Percentiles rank a stretch among this genome's conserved stretches.
These are phyloP conservation scores for Pestalotiopsis sp. DNA, from an alignment of 2,329 filamentous ascomycete species.

Conservation along the genomic window DNA sequence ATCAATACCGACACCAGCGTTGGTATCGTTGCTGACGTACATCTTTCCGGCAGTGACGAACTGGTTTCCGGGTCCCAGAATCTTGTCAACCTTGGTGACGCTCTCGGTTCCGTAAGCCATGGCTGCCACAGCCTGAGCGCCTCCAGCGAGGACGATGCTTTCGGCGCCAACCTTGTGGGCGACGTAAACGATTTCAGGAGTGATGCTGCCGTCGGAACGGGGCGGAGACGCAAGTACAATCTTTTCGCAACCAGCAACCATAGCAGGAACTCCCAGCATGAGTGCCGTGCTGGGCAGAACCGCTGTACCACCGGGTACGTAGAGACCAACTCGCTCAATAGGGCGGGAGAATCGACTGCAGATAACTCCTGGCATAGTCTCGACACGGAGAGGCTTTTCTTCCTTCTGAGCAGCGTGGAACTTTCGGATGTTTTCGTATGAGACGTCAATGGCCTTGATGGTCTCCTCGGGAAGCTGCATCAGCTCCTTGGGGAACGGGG, in stretches of 20 bases:
- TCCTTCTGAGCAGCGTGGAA: conserved; percentile 94
- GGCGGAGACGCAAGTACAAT: conserved; percentile 94
- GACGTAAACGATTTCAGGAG: conserved; percentile 95
- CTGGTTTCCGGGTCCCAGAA: conserved; percentile 95
- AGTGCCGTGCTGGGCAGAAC: conserved; percentile 96
- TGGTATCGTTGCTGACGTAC: conserved; percentile 96
- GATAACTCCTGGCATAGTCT: conserved; percentile 96
- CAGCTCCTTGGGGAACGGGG: conserved; percentile 81
- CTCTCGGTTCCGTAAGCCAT: conserved; percentile 97
- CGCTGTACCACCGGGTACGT: conserved; percentile 93
- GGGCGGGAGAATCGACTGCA: conserved; percentile 92
- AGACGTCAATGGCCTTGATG: conserved; percentile 88
- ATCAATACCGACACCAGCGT: conserved; percentile 92
- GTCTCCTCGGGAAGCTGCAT: conserved; percentile 88
- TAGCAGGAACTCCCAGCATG: conserved; percentile 96
- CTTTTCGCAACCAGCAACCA: conserved; percentile 95
- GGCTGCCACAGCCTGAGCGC: conserved; percentile 92
- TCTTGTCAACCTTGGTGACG: conserved; percentile 97
- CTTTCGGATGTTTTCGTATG: conserved; percentile 89
- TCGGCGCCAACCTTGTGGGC: conserved; percentile 97
- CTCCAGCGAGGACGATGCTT: conserved; percentile 92
- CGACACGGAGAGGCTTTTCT: conserved; percentile 78
- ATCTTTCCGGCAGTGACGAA: conserved; percentile 99
- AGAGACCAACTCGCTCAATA: conserved; percentile 94
- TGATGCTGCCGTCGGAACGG: conserved; percentile 84